Evolutionary conservation across 352 stramenopile species (phyloP).

Genomic region (Phytophthora melonis): DNA sequence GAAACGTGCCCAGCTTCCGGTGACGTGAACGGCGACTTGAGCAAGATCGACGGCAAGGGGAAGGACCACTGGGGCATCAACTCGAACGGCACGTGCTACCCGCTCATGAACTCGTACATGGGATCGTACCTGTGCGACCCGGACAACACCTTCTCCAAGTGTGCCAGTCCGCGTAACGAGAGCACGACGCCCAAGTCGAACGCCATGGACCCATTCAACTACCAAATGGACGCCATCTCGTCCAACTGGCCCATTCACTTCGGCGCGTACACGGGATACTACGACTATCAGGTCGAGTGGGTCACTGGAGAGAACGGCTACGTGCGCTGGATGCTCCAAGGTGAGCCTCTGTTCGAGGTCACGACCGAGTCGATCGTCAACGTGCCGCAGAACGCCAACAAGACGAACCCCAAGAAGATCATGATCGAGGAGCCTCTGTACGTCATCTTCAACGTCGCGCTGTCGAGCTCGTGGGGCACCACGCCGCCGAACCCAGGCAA

Average conservation of each 20-base stretch:
- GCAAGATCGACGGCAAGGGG: constrained; percentile 45
- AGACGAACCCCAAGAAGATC: constrained; percentile 75
- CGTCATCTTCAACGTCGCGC: constrained; percentile 93
- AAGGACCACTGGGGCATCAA: constrained; percentile 69
- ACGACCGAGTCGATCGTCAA: constrained; percentile 51
- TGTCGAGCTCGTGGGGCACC: constrained; percentile 76
- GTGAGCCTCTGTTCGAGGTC: constrained; percentile 61
- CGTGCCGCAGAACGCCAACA: constrained; percentile 46
- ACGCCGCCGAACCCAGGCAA: constrained; percentile 30
- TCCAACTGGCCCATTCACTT: constrained; percentile 72
- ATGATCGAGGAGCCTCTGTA: constrained; percentile 93
- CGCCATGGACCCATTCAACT: constrained; percentile 58
- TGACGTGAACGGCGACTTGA: constrained; percentile 56
- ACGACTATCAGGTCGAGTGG: constrained; percentile 74
- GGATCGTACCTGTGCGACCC: constrained; percentile 65
- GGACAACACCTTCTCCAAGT: constrained; percentile 52
- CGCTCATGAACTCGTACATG: constrained; percentile 69
- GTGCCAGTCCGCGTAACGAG: constrained; percentile 40
- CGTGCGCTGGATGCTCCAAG: constrained; percentile 69
- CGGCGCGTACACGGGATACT: constrained; percentile 59
- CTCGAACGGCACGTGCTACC: constrained; percentile 70
- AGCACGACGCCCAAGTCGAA: constrained; percentile 37
- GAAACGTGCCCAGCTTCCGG: constrained; percentile 51
- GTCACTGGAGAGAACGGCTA: constrained; percentile 66
- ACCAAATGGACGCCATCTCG: constrained; percentile 51